Conservation (phyloP, 306 rosid species). For the Inga leiocalycina region DNA sequence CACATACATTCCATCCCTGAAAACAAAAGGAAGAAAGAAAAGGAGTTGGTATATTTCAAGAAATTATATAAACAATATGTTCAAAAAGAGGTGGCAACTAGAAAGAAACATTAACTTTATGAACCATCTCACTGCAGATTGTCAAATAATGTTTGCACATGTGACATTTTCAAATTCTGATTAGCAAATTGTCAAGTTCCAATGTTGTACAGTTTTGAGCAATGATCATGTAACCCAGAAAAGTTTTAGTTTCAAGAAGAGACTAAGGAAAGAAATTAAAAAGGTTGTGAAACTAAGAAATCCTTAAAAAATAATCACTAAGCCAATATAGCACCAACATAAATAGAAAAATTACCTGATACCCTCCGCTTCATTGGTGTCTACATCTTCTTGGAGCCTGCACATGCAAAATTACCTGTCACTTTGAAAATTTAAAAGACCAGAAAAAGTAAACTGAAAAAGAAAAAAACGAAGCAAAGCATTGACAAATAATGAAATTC, state of each 20-base stretch:
- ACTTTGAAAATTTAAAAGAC: background rate
- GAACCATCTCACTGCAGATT: constrained; percentile 7
- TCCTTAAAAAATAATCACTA: background rate
- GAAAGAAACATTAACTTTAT: background rate
- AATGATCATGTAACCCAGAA: background rate
- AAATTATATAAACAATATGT: background rate
- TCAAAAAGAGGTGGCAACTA: background rate
- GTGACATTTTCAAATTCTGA: background rate
- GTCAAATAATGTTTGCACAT: background rate
- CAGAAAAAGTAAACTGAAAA: background rate
- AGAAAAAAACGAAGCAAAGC: too few species aligned
- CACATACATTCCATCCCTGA: constrained; percentile 83
- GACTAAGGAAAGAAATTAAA: background rate
- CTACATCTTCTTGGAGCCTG: constrained; percentile 78
- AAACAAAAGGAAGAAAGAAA: background rate
- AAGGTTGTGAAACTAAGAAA: background rate
- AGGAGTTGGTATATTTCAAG: background rate
- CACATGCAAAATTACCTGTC: constrained; percentile 24
- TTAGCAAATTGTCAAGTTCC: background rate
- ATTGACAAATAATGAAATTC: constrained; percentile 21
- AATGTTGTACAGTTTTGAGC: constrained; percentile 1
- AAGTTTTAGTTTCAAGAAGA: background rate
- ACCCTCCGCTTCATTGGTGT: constrained; percentile 62
- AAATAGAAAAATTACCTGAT: constrained; percentile 48
- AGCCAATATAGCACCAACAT: background rate